These are phyloP conservation scores for Fusarium camptoceras DNA, from an alignment of 2,329 filamentous ascomycete species.

Conservation along the genomic window DNA sequence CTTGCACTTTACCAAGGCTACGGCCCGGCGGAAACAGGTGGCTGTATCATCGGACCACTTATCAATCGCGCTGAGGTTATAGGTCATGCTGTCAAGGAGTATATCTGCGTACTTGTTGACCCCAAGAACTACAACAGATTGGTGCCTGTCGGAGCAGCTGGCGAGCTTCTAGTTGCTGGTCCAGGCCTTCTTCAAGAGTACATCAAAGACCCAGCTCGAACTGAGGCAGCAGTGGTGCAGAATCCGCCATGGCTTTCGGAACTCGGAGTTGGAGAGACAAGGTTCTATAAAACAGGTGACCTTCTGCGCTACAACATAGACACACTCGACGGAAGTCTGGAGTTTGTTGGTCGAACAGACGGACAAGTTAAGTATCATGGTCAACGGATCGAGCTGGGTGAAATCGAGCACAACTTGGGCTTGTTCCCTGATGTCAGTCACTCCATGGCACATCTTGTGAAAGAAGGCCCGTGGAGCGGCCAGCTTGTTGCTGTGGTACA, in stretches of 20 bases:
- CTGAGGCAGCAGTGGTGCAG: not conserved
- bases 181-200: conserved; percentile 1
- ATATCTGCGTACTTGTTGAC: not conserved
- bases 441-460: not conserved
- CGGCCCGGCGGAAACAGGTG: conserved; percentile 4
- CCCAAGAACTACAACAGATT: conserved; percentile 1
- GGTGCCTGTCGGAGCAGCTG: not conserved
- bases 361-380: conserved; percentile 1
- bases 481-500: conserved; percentile 1
- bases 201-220: not conserved
- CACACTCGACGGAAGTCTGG: not conserved
- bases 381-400: not conserved
- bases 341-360: conserved; percentile 1
- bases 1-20: not conserved
- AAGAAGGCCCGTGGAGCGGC: conserved; percentile 1
- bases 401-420: not conserved
- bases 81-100: not conserved
- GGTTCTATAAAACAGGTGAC: conserved; percentile 1
- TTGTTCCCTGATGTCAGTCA: not conserved
- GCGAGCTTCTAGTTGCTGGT: not conserved
- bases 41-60: not conserved
- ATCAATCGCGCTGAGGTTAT: not conserved
- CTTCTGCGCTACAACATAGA: not conserved
- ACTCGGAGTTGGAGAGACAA: not conserved
- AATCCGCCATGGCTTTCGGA: not conserved